Evolutionary conservation across 2,329 filamentous ascomycete genomes (phyloP), one percentile per base, ranked within the genome.

Genomic region (Sporothrix schenckii): DNA sequence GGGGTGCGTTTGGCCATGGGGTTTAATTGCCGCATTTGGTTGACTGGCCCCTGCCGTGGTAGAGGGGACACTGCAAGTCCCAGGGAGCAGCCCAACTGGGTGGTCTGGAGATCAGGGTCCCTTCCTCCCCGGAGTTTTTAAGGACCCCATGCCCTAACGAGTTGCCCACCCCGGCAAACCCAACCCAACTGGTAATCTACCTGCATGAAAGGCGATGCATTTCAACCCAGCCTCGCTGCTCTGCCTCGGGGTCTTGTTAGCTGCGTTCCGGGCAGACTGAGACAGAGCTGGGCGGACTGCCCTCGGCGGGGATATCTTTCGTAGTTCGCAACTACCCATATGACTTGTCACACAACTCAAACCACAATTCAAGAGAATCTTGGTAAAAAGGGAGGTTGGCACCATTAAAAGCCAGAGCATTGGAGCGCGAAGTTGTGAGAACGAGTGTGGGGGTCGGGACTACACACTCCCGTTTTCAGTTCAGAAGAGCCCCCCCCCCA

Each of bases 101-200:
- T 19, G 39, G 61, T 5, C 66, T 58, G 66, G 49, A 68, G 52
- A 68, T 68, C 66, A 68, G 66, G 66, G 66, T 68, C 66, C 39
- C 44, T 50, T n/a, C 52, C 39, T 19, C 63, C 58, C 58, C 39
- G 41, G 58, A 47, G 14, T 63, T n/a, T 21, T 11, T 5, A 16
- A 44, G 56, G 34, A 19, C 56, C 56, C 56, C 39, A 24, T 44
- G 34, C 34, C 54, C 54, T 39, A 19, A 27, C 6, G 30, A 21
- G n/a, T 34, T 24, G 56, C 56, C 56, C 56, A 61, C 27, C 27
- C 21, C 39, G 39, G 14, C 19, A 61, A 61, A n/a, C 44, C 56
- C 34, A 63, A 30, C 58, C 58, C 34, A 61, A 24, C 11, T 39
- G 27, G 16, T 19, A 5, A 49, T 4, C 14, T 19, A 19, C 47